Base-by-base conservation (phyloP, 148 eudicot species). In the Persicaria maculosa region DNA sequence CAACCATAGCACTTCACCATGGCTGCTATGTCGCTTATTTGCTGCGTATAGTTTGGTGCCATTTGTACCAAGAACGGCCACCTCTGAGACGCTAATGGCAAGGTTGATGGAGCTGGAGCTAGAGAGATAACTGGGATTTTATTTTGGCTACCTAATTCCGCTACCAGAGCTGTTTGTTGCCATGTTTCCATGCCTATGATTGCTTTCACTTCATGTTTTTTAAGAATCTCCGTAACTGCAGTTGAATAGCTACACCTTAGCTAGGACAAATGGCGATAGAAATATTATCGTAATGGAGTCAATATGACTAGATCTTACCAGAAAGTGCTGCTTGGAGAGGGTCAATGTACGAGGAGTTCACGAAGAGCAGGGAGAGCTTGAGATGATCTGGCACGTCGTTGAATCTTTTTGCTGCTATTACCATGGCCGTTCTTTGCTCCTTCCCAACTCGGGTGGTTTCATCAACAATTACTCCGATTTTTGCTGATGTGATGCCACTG, bases 1-100 rank as follows among this genome's bases (percentile, higher is more conserved):
- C 91, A 87, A 48, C 77, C 68, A 81, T 73, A 83, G n/a, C 71
- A 80, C 4, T 46, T 52, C 10, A 85, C 59, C 36, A 87, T 74
- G 15, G 82, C 73, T 50, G 81, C 72, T 10, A 80, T 80, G 79
- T 85, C 81, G 3, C 47, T 77, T 19, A 80, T 74, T 73, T 87
- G 80, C 1, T 76, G 61, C 0, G 72, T 58, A 61, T 47, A 62
- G 50, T 78, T 77, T 6, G 40, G 50, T 15, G 73, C 58, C 79
- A 87, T 80, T 44, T 80, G 86, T 19, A 83, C 78, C 76, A 87
- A 53, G 75, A 72, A 85, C 8, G 86, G 85, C 87, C 87, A 84
- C 15, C 71, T 74, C 4, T 25, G 16, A 1, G 45, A 40, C 5
- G 71, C 11, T 9, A 64, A 2, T 36, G 81, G 44, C 10, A 72